These are phyloP conservation scores for Gossypioides kirkii DNA, from an alignment of 345 rosid genomes.

Conservation along the genomic window DNA sequence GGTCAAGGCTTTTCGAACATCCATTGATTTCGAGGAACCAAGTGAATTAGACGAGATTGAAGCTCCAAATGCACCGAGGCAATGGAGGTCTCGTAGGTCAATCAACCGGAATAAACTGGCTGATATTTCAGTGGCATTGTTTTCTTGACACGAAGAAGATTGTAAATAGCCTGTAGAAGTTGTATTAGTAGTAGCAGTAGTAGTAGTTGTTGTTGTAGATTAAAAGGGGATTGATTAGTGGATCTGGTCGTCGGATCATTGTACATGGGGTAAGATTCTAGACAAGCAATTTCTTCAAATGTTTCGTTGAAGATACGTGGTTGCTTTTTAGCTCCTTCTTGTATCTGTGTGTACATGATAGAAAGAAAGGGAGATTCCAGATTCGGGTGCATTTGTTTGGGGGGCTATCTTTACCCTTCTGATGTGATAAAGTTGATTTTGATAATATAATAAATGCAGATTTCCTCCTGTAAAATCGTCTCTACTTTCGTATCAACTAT, in stretches of 20 bases:
- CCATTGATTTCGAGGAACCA: constrained; percentile 28
- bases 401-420: constrained; percentile 21
- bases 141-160: constrained; percentile 28
- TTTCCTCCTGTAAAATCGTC: not conserved
- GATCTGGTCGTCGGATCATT: not conserved
- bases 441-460: not conserved
- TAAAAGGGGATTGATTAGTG: not conserved
- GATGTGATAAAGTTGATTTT: constrained; percentile 11
- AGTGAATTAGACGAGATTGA: constrained; percentile 37
- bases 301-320: constrained; percentile 23
- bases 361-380: constrained; percentile 4
- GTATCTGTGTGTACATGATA: constrained; percentile 18
- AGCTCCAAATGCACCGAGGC: constrained; percentile 67
- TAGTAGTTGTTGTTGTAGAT: constrained; percentile 22
- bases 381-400: constrained; percentile 4
- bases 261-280: constrained; percentile 21
- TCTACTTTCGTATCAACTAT: not conserved
- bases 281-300: constrained; percentile 28
- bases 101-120: constrained; percentile 36
- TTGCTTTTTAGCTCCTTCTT: constrained; percentile 24
- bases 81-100: constrained; percentile 21
- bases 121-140: constrained; percentile 50
- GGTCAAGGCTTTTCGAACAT: constrained; percentile 39
- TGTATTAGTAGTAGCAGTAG: no score
- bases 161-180: constrained; percentile 1